These are phyloP conservation scores for Colletotrichum tabaci DNA, from an alignment of 2,329 filamentous ascomycete genomes.

Conservation along the genomic window DNA sequence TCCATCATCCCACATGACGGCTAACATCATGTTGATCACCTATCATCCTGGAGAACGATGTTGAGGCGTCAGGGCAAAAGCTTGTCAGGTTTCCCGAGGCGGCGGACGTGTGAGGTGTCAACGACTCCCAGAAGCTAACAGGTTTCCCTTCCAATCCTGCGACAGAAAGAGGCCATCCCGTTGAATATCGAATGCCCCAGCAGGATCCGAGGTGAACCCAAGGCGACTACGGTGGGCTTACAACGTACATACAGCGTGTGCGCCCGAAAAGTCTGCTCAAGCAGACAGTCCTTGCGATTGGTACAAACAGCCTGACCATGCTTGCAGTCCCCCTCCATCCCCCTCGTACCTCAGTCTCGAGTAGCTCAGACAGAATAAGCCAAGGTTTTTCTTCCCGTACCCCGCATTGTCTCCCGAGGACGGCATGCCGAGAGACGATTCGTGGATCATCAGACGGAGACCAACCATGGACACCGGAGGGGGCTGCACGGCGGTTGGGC, in stretches of 20 bases:
- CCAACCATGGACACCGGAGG: not conserved
- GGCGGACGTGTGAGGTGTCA: not conserved
- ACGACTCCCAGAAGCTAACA: not conserved
- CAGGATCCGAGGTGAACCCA: not conserved
- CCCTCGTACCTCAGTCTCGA: not conserved
- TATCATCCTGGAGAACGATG: not conserved
- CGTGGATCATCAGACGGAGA: not conserved
- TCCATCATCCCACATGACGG: not conserved
- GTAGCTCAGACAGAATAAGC: not conserved
- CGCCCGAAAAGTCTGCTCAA: not conserved
- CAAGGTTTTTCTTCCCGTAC: not conserved
- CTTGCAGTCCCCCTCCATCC: not conserved
- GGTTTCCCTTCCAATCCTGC: not conserved
- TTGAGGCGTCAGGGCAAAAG: not conserved
- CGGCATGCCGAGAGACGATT: not conserved
- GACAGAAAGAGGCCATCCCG: not conserved
- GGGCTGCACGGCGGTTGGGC: not conserved
- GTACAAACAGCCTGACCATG: not conserved
- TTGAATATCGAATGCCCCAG: not conserved
- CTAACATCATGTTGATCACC: not conserved
- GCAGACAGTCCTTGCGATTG: not conserved
- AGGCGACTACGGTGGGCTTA: not conserved
- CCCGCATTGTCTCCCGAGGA: conserved; percentile 8
- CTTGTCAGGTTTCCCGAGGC: too few relatives aligned
- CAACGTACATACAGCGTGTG: not conserved